These are phyloP conservation scores for Recurvomyces mirabilis DNA, from an alignment of 495 filamentous ascomycete genomes.

Conservation along the genomic window DNA sequence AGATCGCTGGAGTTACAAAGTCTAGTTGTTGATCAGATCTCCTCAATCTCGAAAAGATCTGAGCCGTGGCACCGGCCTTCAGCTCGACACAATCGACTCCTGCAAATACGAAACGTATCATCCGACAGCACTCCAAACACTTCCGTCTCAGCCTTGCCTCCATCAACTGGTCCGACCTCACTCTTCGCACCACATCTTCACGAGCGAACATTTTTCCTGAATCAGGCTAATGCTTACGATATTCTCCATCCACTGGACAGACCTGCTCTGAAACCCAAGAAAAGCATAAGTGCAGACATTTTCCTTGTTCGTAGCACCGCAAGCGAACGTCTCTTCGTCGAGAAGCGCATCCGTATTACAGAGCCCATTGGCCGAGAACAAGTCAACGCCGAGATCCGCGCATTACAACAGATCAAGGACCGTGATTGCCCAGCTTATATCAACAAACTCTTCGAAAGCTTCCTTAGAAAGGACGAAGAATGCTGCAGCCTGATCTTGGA, in stretches of 20 bases:
- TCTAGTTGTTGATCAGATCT: too few relatives aligned
- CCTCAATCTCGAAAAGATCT: too few relatives aligned
- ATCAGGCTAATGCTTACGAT: not conserved
- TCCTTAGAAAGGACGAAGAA: not conserved
- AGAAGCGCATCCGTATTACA: slow-evolving; percentile 1
- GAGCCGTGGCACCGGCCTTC: too few relatives aligned
- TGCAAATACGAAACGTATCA: too few relatives aligned
- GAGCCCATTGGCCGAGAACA: not conserved
- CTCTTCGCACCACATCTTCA: too few relatives aligned
- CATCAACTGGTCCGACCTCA: too few relatives aligned
- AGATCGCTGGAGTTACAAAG: too few relatives aligned
- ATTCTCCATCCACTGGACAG: not conserved
- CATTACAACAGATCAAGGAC: slow-evolving; percentile 3
- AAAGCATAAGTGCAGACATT: not conserved
- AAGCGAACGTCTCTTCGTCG: not conserved
- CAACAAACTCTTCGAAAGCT: slow-evolving; percentile 11
- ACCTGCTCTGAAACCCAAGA: not conserved
- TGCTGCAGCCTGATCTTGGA: slow-evolving; percentile 15
- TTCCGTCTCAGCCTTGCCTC: too few relatives aligned
- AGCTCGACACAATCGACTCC: too few relatives aligned
- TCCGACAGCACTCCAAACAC: too few relatives aligned
- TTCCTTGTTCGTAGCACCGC: not conserved
- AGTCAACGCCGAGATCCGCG: slow-evolving; percentile 10
- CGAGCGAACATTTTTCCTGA: too few relatives aligned
- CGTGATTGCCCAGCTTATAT: slow-evolving; percentile 7